Conservation (phyloP, 2,329 filamentous ascomycete species). For the Rhinocladiella mackenziei region DNA sequence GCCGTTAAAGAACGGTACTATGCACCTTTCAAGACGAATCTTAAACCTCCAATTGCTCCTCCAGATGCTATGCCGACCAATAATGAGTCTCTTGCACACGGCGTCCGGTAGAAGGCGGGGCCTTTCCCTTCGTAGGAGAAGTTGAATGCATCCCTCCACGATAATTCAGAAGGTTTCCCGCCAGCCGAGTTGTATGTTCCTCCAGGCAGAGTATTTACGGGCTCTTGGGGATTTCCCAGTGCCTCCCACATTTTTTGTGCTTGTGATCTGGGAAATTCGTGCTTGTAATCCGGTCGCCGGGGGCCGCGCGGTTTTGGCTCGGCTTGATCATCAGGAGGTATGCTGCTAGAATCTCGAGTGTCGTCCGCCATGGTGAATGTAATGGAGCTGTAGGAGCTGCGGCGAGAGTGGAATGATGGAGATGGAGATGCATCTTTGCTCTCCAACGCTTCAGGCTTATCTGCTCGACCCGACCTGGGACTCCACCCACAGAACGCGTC, state of each 20-base stretch:
- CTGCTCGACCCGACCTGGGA: too few relatives aligned
- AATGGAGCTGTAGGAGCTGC: slow-evolving; percentile 3
- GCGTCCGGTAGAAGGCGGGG: slow-evolving; percentile 67
- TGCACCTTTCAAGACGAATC: slow-evolving; percentile 70
- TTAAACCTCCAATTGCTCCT: slow-evolving; percentile 68
- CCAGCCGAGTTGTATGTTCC: slow-evolving; percentile 58
- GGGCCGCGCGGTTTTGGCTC: slow-evolving; percentile 7
- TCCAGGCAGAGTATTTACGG: slow-evolving; percentile 53
- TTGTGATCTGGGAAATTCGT: slow-evolving; percentile 44
- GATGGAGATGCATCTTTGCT: background rate
- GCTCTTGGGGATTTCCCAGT: slow-evolving; percentile 47
- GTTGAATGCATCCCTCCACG: slow-evolving; percentile 46
- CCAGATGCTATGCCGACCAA: slow-evolving; percentile 78
- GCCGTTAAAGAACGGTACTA: slow-evolving; percentile 26
- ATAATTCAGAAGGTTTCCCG: slow-evolving; percentile 46
- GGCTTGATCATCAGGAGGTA: slow-evolving; percentile 9
- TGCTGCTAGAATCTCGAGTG: slow-evolving; percentile 32
- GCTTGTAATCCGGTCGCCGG: slow-evolving; percentile 34
- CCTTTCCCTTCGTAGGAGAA: slow-evolving; percentile 63
- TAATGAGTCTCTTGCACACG: slow-evolving; percentile 78
- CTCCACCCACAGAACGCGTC: too few relatives aligned
- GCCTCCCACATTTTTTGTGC: slow-evolving; percentile 48
- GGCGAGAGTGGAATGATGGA: slow-evolving; percentile 6
- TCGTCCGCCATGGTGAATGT: slow-evolving; percentile 39
- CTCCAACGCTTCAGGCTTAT: too few relatives aligned